Base-by-base conservation (phyloP, 257 asterid species). In the Avicennia marina region DNA sequence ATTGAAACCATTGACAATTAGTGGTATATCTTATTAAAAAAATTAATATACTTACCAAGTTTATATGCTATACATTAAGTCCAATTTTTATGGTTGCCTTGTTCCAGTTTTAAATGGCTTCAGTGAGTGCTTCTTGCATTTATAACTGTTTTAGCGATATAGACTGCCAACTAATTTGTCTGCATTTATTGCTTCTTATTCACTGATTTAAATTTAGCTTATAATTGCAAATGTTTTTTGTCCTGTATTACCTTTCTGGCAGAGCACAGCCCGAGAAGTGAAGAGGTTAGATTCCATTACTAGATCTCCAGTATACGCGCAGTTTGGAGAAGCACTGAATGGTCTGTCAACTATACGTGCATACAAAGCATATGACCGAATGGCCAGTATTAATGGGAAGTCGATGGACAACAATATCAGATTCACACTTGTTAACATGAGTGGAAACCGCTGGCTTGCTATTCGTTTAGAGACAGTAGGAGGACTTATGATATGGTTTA, bases 261-360 rank as follows among this genome's bases (percentile, higher is more conserved):
- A 90, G 98, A 91, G 96, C 78, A 91, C 94, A 26, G 94, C 95
- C 57, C 93, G 98, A 54, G 98, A 91, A 75, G 93, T 88, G 64
- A 91, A 91, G 67, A 96, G 98, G 27, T 70, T 91, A 53, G 98
- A 91, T 77, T 91, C 98, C 53, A 62, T 88, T 56, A 66, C 82
- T 53, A 77, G 98, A 62, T 91, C 98, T 56, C 98, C 98, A 16
- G 96, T 91, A n/a, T 91, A 91, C 69, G 98, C 98, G 32, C 98
- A 91, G 73, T 91, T 91, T 64, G 88, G 95, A 41, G 98, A 91
- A 80, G 96, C 98, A 21, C 77, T 91, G 13, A 87, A 91, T 61
- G 98, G 98, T 44, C 69, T 88, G 46, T 60, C 95, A 45, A 83
- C 95, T 39, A 85, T 91, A 48, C 98, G 98, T 63, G 98, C 98